Evolutionary conservation across 2,329 filamentous ascomycete species (phyloP).

Genomic region (Tolypocladium tropicale): DNA sequence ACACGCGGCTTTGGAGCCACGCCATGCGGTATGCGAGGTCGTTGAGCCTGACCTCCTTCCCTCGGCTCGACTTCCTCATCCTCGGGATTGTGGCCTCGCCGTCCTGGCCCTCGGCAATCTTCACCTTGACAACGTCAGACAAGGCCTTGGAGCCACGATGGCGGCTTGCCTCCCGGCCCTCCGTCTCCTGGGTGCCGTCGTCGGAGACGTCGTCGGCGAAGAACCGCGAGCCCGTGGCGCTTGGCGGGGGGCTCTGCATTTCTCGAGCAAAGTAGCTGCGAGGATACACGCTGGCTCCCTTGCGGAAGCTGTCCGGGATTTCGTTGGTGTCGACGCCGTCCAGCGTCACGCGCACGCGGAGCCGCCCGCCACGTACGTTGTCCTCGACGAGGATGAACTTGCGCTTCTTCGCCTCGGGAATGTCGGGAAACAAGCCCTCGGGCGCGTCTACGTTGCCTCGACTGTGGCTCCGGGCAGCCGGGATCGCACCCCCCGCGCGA

Average conservation of each 20-base stretch:
- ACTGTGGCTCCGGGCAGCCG: constrained; percentile 21
- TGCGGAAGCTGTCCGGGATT: constrained; percentile 91
- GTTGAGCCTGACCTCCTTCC: constrained; percentile 83
- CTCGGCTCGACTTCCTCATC: constrained; percentile 57
- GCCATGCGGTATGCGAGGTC: constrained; percentile 92
- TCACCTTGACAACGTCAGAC: constrained; percentile 46
- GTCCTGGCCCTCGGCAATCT: constrained; percentile 57
- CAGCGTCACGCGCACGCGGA: constrained; percentile 86
- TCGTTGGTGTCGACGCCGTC: constrained; percentile 90
- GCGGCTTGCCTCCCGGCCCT: constrained; percentile 32
- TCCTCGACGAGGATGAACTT: constrained; percentile 97
- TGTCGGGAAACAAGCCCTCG: constrained; percentile 71
- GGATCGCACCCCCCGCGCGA: constrained; percentile 24
- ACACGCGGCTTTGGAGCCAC: constrained; percentile 90
- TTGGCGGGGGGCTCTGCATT: constrained; percentile 78
- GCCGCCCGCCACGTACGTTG: constrained; percentile 65
- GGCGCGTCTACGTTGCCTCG: constrained; percentile 46
- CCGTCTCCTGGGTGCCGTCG: constrained; percentile 41
- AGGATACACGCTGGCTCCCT: constrained; percentile 80
- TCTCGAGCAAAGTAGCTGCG: constrained; percentile 87
- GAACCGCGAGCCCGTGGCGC: constrained; percentile 63
- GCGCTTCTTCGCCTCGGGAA: constrained; percentile 82
- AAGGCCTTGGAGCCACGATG: constrained; percentile 20
- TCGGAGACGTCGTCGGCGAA: constrained; percentile 57
- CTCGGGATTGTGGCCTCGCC: constrained; percentile 65